Evolutionary conservation across 768 basidiomycete species (phyloP), one percentile per base, ranked within the genome.

Genomic region (Nidula microcarpa): DNA sequence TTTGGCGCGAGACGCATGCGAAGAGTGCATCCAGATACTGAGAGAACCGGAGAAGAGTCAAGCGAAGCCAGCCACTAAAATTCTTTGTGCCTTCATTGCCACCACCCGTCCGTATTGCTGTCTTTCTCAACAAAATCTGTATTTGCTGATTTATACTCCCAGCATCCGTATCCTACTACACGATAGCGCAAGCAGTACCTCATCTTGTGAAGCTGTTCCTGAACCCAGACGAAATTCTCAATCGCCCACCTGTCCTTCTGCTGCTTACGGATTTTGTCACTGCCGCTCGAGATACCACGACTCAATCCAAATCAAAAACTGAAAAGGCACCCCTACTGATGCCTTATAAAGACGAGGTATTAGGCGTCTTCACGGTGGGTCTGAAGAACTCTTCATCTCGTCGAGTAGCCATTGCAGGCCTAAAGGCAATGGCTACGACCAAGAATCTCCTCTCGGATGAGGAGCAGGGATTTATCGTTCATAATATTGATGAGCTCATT

Each of bases 1-100:
- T 5, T 72, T 96, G 2, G 87, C 87, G 13, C 80, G 78, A 57
- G 85, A 88, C 43, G 86, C 89, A 0, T 89, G 88, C 56, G 80
- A 84, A 52, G 91, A 97, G 62, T 94, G 91, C 60, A 75, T 94
- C 6, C 76, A 79, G 18, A 82, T 89, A 52, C 69, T 98, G 43
- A 80, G 84, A 43, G 91, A 97, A 63, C 94, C 96, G 0, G 97
- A 98, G 67, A 98, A 98, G 72, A 87, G 82, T 64, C 90, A 94
- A 65, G 94, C 95, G 1, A 85, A 85, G 63, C 85, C 91, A 39
- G 94, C 94, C 1, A 87, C 88, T 45, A 93, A 91, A 65, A 81
- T 94, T 33, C 69, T 98, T 33, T 87, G 87, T 56, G 80, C 84
- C 1, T 82, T 94, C 58, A 78, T 91, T 67, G 71, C 79, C n/a